Evolutionary conservation across 306 rosid genomes (phyloP).

Genomic region (Vicia faba): DNA sequence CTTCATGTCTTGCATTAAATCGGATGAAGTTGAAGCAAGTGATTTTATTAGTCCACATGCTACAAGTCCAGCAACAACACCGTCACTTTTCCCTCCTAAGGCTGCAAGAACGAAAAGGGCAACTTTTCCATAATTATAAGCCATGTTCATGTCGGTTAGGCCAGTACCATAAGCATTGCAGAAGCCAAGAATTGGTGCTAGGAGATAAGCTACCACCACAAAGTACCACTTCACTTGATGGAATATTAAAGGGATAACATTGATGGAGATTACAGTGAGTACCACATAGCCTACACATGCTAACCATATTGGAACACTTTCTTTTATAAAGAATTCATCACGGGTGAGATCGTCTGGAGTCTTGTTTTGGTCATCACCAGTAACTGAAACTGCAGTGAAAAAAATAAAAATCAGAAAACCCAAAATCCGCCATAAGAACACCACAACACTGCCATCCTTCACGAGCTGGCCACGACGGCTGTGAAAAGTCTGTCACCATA

Average conservation of each 20-base stretch:
- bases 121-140: slow-evolving; percentile 85
- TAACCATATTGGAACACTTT: slow-evolving; percentile 73
- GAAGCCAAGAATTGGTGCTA: slow-evolving; percentile 87
- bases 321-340: slow-evolving; percentile 68
- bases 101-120: slow-evolving; percentile 82
- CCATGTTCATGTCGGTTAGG: slow-evolving; percentile 87
- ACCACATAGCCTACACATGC: slow-evolving; percentile 61
- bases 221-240: slow-evolving; percentile 79
- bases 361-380: slow-evolving; percentile 38
- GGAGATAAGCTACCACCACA: slow-evolving; percentile 65
- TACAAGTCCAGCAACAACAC: slow-evolving; percentile 47
- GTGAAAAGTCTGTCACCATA: not conserved
- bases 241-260: slow-evolving; percentile 70
- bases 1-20: slow-evolving; percentile 68
- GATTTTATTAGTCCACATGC: slow-evolving; percentile 80
- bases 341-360: slow-evolving; percentile 53
- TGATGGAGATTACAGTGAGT: slow-evolving; percentile 62
- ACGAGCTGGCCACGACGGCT: not conserved
- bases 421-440: not conserved
- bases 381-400: slow-evolving; percentile 18
- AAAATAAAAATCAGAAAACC: not conserved
- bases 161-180: slow-evolving; percentile 92
- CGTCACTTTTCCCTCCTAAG: slow-evolving; percentile 58
- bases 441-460: not conserved
- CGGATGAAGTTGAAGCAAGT: slow-evolving; percentile 80